Percentiles rank a stretch among this genome's conserved stretches.
These are phyloP conservation scores for Ambrosia artemisiifolia DNA, from an alignment of 129 eudicot genomes.

Conservation along the genomic window DNA sequence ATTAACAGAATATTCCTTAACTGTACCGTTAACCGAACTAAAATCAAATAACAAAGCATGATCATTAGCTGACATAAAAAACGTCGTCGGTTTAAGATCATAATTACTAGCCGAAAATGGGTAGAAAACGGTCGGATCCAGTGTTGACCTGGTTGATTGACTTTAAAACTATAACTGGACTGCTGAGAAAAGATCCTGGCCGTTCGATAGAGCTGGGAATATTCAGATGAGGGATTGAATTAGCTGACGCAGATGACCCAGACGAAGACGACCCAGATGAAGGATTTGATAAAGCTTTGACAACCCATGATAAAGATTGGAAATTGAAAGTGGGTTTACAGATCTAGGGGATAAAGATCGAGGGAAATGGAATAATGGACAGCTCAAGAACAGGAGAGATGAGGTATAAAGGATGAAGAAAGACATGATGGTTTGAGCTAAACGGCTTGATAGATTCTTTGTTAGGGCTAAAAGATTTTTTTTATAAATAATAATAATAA, in stretches of 20 bases:
- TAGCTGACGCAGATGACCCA: conserved; percentile 39
- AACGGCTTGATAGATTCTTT: conserved; percentile 40
- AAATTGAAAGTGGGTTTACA: conserved; percentile 17
- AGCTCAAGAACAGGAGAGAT: conserved; percentile 32
- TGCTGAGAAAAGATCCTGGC: conserved; percentile 63
- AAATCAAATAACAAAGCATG: conserved; percentile 50
- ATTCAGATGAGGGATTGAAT: conserved; percentile 46
- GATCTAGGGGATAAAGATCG: neutral
- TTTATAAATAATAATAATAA: too few relatives aligned
- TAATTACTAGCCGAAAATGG: conserved; percentile 52
- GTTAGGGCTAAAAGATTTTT: conserved; percentile 1
- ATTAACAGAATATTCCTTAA: conserved; percentile 58
- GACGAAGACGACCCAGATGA: conserved; percentile 33
- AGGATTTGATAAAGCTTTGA: conserved; percentile 24
- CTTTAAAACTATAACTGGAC: conserved; percentile 50
- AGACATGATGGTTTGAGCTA: conserved; percentile 39
- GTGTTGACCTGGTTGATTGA: conserved; percentile 59
- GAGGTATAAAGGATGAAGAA: conserved; percentile 17
- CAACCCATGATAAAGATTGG: conserved; percentile 35
- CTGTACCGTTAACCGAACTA: conserved; percentile 24
- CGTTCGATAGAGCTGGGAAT: conserved; percentile 48
- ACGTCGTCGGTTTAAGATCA: conserved; percentile 47
- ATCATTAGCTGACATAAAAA: conserved; percentile 57
- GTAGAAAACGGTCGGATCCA: conserved; percentile 78
- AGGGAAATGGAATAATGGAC: conserved; percentile 34